phyloP scores from a whole-genome alignment of 2,329 filamentous ascomycete genomes.

The Beauveria asiatica region DNA sequence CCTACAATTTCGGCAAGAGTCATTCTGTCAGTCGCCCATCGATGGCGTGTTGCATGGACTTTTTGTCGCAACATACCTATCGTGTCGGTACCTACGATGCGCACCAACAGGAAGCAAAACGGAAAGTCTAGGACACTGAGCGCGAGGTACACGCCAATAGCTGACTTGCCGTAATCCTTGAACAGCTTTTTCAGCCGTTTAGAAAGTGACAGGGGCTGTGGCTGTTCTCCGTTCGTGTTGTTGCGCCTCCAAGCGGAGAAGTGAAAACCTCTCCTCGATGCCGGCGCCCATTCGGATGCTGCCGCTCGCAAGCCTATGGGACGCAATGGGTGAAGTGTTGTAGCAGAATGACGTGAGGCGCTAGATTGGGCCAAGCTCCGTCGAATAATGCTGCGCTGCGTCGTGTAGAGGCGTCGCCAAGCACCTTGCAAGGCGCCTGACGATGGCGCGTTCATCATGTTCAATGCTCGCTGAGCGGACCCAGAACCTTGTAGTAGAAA shows the following conservation, averaged over 20 bases:
- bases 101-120: conserved; percentile 86
- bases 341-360: background rate
- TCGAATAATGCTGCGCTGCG: background rate
- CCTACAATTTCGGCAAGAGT: conserved; percentile 28
- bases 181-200: conserved; percentile 74
- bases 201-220: conserved; percentile 44
- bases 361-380: background rate
- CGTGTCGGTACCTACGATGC: conserved; percentile 70
- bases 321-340: background rate
- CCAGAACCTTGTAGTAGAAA: background rate
- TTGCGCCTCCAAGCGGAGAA: conserved; percentile 26
- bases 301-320: background rate
- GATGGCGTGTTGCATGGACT: background rate
- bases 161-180: conserved; percentile 89
- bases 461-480: background rate
- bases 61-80: conserved; percentile 52
- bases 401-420: conserved; percentile 6
- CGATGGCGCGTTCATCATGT: background rate
- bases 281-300: background rate
- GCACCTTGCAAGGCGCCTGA: conserved; percentile 7
- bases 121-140: conserved; percentile 86
- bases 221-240: conserved; percentile 16
- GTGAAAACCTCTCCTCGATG: conserved; percentile 23
- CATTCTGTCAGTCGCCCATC: background rate
- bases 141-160: conserved; percentile 79